Evolutionary conservation across 441 rosid genomes (phyloP).

Genomic region (Daphne laureola): DNA sequence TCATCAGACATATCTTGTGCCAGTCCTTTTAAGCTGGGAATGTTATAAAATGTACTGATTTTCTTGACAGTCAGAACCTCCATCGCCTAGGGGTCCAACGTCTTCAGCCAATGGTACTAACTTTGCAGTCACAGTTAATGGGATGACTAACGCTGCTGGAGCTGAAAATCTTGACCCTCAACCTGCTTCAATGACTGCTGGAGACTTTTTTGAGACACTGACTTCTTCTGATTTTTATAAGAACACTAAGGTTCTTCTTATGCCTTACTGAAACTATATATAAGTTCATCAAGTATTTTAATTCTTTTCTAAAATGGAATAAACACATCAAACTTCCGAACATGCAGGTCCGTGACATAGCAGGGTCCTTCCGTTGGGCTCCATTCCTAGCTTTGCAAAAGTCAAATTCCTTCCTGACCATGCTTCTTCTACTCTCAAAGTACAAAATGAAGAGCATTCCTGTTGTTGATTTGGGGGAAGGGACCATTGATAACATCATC

Average conservation of each 20-base stretch:
- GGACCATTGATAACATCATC: conserved; percentile 66
- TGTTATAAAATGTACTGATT: neutral
- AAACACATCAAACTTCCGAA: conserved; percentile 3
- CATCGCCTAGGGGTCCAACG: conserved; percentile 63
- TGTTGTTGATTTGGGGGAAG: conserved; percentile 66
- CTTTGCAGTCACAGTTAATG: conserved; percentile 38
- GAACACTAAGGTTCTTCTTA: conserved; percentile 51
- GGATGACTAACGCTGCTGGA: conserved; percentile 35
- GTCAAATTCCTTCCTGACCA: conserved; percentile 78
- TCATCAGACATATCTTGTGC: too few species aligned
- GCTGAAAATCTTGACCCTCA: conserved; percentile 47
- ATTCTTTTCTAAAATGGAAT: neutral
- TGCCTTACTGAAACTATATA: neutral
- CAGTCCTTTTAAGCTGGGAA: neutral
- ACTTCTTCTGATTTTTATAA: conserved; percentile 74
- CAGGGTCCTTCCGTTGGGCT: conserved; percentile 93
- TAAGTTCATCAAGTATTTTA: neutral
- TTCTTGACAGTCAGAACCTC: conserved; percentile 71
- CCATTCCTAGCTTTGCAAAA: conserved; percentile 88
- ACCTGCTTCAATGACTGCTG: conserved; percentile 64
- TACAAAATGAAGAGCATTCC: conserved; percentile 97
- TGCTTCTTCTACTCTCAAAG: conserved; percentile 81
- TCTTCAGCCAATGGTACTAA: conserved; percentile 24
- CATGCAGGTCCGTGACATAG: conserved; percentile 72
- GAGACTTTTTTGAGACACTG: conserved; percentile 74